Conservation (phyloP, 2,329 filamentous ascomycete species). For the Pseudogymnoascus sp. region DNA sequence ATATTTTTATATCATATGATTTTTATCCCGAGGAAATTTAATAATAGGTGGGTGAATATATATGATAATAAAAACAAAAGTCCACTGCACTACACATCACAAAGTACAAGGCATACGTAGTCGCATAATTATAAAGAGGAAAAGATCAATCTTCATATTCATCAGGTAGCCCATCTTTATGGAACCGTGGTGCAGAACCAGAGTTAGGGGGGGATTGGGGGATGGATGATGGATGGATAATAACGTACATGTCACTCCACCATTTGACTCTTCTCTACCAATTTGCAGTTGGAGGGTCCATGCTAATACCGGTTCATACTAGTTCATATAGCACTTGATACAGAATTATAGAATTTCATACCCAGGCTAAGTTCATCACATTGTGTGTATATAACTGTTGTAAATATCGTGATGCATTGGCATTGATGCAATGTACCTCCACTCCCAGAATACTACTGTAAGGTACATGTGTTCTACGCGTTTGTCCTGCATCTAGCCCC, state of each 20-base stretch:
- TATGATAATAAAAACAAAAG: too few relatives aligned
- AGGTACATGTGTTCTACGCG: neutral
- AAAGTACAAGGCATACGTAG: too few relatives aligned
- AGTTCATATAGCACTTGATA: neutral
- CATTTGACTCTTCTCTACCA: neutral
- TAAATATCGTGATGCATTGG: neutral
- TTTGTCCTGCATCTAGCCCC: neutral
- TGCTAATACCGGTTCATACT: neutral
- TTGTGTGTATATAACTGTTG: neutral
- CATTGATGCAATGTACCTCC: neutral
- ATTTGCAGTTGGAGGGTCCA: neutral
- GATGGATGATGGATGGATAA: neutral
- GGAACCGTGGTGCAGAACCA: neutral
- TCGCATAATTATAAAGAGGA: too few relatives aligned
- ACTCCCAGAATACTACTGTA: neutral
- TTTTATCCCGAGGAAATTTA: too few relatives aligned
- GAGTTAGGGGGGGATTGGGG: neutral
- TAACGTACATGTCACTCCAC: neutral
- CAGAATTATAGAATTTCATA: too few relatives aligned
- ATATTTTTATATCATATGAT: too few relatives aligned
- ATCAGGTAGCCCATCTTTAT: too few relatives aligned
- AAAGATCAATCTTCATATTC: too few relatives aligned
- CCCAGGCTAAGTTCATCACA: neutral
- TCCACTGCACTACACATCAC: too few relatives aligned
- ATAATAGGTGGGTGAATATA: too few relatives aligned